Conservation (phyloP, 2,329 filamentous ascomycete genomes). For the Raffaelea deltoideospora region DNA sequence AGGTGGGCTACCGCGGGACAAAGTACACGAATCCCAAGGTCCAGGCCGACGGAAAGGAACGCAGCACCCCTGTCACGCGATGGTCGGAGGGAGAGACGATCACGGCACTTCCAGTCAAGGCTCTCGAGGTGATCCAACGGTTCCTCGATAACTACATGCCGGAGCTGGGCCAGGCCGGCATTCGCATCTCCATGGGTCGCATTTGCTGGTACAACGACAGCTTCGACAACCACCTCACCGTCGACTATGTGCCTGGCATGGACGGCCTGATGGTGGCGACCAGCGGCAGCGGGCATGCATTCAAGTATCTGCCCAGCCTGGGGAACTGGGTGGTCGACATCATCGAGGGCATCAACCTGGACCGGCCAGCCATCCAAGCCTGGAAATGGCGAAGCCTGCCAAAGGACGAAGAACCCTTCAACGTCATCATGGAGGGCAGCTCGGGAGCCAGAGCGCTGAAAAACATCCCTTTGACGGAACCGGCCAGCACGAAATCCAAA, state of each 20-base stretch:
- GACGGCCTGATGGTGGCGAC: constrained; percentile 3
- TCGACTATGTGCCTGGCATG: constrained; percentile 18
- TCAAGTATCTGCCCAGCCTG: constrained; percentile 17
- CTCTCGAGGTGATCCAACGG: constrained; percentile 12
- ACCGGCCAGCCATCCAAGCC: constrained; percentile 11
- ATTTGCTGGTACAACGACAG: constrained; percentile 21
- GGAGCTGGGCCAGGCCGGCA: constrained; percentile 19
- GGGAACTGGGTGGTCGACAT: constrained; percentile 26
- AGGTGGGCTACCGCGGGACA: constrained; percentile 16
- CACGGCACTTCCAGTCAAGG: constrained; percentile 9
- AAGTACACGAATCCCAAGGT: constrained; percentile 23
- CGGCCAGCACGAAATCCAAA: too few species aligned
- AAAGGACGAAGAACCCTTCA: constrained; percentile 1
- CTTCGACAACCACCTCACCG: constrained; percentile 18
- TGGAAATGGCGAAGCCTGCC: constrained; percentile 9
- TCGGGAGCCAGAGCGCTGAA: too few species aligned
- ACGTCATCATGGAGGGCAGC: constrained; percentile 11
- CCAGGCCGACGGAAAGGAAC: constrained; percentile 18
- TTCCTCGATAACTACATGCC: constrained; percentile 26
- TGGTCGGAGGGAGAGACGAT: constrained; percentile 12
- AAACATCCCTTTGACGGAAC: too few species aligned
- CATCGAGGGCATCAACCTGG: constrained; percentile 21
- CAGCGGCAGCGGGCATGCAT: constrained; percentile 14
- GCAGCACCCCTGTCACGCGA: constrained; percentile 24
- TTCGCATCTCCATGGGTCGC: constrained; percentile 20